Evolutionary conservation across 208 protist species (phyloP).

Genomic region (Leishmania turanica): DNA sequence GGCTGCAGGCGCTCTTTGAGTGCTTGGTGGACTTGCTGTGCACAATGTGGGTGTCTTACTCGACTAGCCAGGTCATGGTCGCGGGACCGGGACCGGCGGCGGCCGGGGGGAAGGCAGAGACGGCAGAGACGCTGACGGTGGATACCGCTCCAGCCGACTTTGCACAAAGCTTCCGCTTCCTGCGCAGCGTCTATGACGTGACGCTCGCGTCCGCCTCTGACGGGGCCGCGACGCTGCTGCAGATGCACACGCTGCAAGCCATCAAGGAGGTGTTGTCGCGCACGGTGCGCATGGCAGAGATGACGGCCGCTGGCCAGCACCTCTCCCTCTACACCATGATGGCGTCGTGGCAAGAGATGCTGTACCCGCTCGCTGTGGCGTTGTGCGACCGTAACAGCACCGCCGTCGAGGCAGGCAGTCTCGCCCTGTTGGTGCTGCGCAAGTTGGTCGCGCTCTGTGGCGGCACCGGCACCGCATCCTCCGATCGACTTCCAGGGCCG

Average conservation of each 20-base stretch:
- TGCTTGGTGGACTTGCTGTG: slow-evolving; percentile 63
- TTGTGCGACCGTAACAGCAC: slow-evolving; percentile 55
- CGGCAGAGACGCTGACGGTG: slow-evolving; percentile 12
- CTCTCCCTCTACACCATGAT: slow-evolving; percentile 49
- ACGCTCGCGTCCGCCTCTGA: slow-evolving; percentile 19
- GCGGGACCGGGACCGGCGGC: neutral
- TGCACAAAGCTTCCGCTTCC: slow-evolving; percentile 59
- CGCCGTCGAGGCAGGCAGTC: slow-evolving; percentile 61
- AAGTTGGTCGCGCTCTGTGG: slow-evolving; percentile 59
- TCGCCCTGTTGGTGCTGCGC: slow-evolving; percentile 77
- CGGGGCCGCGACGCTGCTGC: slow-evolving; percentile 39
- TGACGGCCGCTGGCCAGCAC: slow-evolving; percentile 9
- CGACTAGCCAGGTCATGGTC: slow-evolving; percentile 6
- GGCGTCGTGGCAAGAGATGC: slow-evolving; percentile 60
- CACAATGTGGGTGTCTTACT: slow-evolving; percentile 57
- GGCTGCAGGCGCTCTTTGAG: slow-evolving; percentile 59
- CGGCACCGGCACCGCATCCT: slow-evolving; percentile 24
- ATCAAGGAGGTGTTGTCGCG: slow-evolving; percentile 78
- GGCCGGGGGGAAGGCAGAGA: neutral
- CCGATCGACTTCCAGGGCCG: slow-evolving; percentile 33
- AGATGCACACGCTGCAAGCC: slow-evolving; percentile 75
- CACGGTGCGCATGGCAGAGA: slow-evolving; percentile 39
- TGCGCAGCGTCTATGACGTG: slow-evolving; percentile 31
- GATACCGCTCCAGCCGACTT: slow-evolving; percentile 38
- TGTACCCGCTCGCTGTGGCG: slow-evolving; percentile 65